Conservation (phyloP, 306 rosid species). For the Prunus padus region DNA sequence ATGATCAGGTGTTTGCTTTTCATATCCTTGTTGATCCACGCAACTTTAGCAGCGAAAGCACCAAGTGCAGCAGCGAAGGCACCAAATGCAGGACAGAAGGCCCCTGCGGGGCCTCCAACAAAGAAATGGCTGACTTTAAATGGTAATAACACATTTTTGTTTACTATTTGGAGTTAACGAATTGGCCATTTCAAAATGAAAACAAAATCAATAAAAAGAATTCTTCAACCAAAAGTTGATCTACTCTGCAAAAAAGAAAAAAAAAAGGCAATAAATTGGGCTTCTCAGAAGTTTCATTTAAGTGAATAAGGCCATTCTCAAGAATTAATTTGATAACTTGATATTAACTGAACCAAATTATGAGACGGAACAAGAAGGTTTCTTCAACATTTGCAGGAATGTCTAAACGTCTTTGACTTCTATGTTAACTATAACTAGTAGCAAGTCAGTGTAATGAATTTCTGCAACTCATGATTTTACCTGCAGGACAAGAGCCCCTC, state of each 20-base stretch:
- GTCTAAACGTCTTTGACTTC: not conserved
- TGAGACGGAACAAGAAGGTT: not conserved
- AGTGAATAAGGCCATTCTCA: not conserved
- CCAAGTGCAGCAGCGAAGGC: not conserved
- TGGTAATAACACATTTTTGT: slow-evolving; percentile 35
- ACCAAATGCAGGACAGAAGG: not conserved
- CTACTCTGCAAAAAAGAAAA: too few species aligned
- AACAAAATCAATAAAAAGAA: too few species aligned
- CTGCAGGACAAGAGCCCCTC: slow-evolving; percentile 57
- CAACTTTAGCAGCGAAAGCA: slow-evolving; percentile 40
- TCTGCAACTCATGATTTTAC: not conserved
- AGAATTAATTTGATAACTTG: not conserved
- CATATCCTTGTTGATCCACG: slow-evolving; percentile 47
- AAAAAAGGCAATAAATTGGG: too few species aligned
- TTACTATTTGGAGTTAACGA: not conserved
- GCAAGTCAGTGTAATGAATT: too few species aligned
- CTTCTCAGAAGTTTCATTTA: too few species aligned
- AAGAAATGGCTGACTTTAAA: slow-evolving; percentile 75
- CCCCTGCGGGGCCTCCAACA: not conserved
- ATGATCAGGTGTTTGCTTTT: slow-evolving; percentile 61
- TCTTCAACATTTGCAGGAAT: not conserved
- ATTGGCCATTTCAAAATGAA: not conserved
- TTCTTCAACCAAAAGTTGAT: too few species aligned
- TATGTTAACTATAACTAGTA: too few species aligned
- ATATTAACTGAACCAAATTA: not conserved